These are phyloP conservation scores for Centrapalus pauciflorus DNA, from an alignment of 129 eudicot genomes.

Conservation along the genomic window DNA sequence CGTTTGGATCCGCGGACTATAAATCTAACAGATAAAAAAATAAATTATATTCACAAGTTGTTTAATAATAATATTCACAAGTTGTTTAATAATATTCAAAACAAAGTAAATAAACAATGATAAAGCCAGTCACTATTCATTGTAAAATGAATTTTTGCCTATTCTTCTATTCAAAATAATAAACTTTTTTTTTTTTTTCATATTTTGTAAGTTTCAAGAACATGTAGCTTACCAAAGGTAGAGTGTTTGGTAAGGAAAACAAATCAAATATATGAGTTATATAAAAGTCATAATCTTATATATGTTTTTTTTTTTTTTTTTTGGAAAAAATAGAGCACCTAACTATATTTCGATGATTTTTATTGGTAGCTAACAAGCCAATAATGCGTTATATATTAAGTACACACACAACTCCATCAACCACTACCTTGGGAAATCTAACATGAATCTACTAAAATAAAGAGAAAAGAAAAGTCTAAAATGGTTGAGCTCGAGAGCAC, in stretches of 20 bases:
- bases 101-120: not conserved
- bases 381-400: not conserved
- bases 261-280: not conserved
- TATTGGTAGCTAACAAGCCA: slow-evolving; percentile 8
- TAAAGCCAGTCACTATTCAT: not conserved
- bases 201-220: not conserved
- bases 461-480: not conserved
- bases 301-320: no score
- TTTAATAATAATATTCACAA: no score
- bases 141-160: not conserved
- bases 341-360: not conserved
- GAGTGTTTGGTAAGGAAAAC: slow-evolving; percentile 7
- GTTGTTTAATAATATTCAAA: no score
- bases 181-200: no score
- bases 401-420: not conserved
- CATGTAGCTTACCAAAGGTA: slow-evolving; percentile 9
- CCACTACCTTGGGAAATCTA: not conserved
- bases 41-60: no score
- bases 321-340: not conserved
- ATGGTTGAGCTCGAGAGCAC: slow-evolving; percentile 10
- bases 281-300: no score
- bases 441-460: not conserved
- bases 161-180: not conserved
- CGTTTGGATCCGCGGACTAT: no score
- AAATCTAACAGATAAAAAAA: no score